Evolutionary conservation across 2,329 filamentous ascomycete species (phyloP), one percentile per base, ranked within the genome.

Genomic region (Rosellinia necatrix): DNA sequence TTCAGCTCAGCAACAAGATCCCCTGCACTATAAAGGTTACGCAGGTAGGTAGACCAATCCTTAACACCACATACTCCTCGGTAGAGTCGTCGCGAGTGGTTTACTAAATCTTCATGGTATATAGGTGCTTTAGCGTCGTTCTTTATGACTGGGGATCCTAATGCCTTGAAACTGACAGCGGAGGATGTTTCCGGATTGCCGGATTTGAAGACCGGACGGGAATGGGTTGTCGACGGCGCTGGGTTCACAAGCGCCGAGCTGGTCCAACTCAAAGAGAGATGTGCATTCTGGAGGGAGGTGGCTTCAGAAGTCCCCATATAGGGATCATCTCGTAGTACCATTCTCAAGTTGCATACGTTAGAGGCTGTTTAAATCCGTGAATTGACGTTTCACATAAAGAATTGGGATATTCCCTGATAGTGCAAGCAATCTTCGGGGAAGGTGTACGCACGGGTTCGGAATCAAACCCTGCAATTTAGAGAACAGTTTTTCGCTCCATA

Each of bases 91-190:
- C 2, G 19, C 19, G 30, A 37, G 12, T 25, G 10, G 4, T 7
- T 22, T 34, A 5, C 40, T 55, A 25, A 55, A 7, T 15, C 7
- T 27, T 58, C 69, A 38, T 13, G 27, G 35, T 38, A 55, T 38
- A 55, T 78, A 1, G 84, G 85, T 4, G 82, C 83, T 0, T 79
- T 87, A 64, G 83, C 81, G 0, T 82, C 79, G 21, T 87, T 86
- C 68, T 80, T 86, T 55, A 76, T 81, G 66, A 83, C 80, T 0
- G 82, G 81, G 0, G 76, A 85, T 66, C 82, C 84, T 0, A 85
- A 86, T 63, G 70, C 74, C 10, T 74, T 81, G 54, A 86, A 85
- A 56, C 58, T 85, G 30, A 84, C 81, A 0, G 72, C 75, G 49
- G 56, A 56, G 1, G 72, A 70, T 24, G 66, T 76, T 42, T 68